Base-by-base conservation (phyloP, 768 basidiomycete genomes). In the Glaciozyma martinii region DNA sequence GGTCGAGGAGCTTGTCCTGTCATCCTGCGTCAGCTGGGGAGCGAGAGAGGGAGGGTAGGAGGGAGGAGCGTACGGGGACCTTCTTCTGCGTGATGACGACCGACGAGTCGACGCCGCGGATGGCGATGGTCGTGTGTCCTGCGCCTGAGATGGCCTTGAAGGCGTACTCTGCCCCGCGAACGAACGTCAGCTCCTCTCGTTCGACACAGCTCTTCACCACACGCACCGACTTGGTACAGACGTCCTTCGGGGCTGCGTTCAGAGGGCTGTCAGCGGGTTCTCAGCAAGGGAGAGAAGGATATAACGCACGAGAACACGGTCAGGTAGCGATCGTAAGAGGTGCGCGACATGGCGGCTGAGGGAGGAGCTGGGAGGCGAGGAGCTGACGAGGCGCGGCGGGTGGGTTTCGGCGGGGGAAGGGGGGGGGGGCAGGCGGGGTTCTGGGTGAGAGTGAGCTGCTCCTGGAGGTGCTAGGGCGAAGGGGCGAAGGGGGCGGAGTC, bases 121-220 rank as follows among this genome's bases (percentile, higher is more conserved):
- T 88, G 23, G 93, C 83, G 58, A 99, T 82, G 1, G 94, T 85
- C 3, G 95, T 98, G 74, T 97, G 90, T 1, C 92, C 94, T 1
- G 92, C 91, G 61, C 90, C 91, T 67, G 92, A 90, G 77, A 98
- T 97, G 56, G 95, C 95, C 78, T 98, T 99, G 86, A 98, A 98
- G 32, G 95, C 94, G 82, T 98, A 98, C 80, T 98, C 93, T 97
- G 73, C 7, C 16, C 19, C 6, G 2, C 43, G 5, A 30, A 53
- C 40, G 15, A 25, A 19, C 25, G 52, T 49, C 43, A 32, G 37
- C 23, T 27, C 59, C 21, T 9, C 8, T 25, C 1, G 29, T 30
- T 42, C 3, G 37, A 18, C 3, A 25, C 37, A 56, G 9, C 15
- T 7, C 16, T 30, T 47, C 25, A 46, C 37, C 27, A 10, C 23